phyloP scores from a whole-genome alignment of 2,329 filamentous ascomycete genomes.

The Aspergillus sp. region DNA sequence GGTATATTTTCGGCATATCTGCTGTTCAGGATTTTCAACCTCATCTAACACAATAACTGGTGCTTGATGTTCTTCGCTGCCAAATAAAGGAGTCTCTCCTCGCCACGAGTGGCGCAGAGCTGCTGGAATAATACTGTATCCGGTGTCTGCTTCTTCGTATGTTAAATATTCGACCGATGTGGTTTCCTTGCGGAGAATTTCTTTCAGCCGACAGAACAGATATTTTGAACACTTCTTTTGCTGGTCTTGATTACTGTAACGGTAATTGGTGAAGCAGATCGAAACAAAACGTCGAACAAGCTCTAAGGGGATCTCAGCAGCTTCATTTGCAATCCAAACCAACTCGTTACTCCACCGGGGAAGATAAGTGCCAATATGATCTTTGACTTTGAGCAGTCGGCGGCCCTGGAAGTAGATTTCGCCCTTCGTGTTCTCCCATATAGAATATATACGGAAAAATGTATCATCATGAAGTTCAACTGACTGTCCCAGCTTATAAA shows the following conservation, averaged over 20 bases:
- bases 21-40: constrained; percentile 21
- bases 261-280: constrained; percentile 57
- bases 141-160: constrained; percentile 30
- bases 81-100: constrained; percentile 31
- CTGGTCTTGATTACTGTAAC: constrained; percentile 26
- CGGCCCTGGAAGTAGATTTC: constrained; percentile 40
- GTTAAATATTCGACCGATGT: constrained; percentile 30
- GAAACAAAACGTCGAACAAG: constrained; percentile 43
- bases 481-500: constrained; percentile 29
- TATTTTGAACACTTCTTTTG: constrained; percentile 26
- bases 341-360: constrained; percentile 47
- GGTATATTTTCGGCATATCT: constrained; percentile 52
- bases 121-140: constrained; percentile 9
- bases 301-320: constrained; percentile 41
- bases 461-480: constrained; percentile 39
- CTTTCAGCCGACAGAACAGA: constrained; percentile 36
- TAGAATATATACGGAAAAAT: constrained; percentile 43
- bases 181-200: constrained; percentile 19
- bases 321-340: constrained; percentile 41
- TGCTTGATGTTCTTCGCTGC: constrained; percentile 10
- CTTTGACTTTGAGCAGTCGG: constrained; percentile 32
- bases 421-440: constrained; percentile 28
- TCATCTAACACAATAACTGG: constrained; percentile 15
- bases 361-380: constrained; percentile 33
- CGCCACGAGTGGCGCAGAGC: constrained; percentile 34